Base-by-base conservation (phyloP, 2,329 filamentous ascomycete genomes). In the Sordariomycetes sp. region DNA sequence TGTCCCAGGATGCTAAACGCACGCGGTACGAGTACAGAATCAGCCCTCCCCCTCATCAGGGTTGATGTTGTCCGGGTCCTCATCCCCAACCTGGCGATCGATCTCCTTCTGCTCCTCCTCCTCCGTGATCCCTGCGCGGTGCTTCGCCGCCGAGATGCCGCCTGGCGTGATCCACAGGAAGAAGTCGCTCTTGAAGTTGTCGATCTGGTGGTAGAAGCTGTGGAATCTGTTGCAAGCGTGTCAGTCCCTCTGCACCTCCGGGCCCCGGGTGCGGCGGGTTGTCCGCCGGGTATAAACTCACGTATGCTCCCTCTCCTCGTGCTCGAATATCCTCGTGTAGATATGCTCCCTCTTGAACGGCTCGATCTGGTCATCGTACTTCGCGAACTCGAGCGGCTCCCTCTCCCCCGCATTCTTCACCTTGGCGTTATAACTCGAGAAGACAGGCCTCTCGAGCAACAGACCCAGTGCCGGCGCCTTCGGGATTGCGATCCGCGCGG, bases 261-360 rank as follows among this genome's bases (percentile, higher is more conserved):
- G 39, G 32, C 3, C 25, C 25, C n/a, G 17, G 42, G 24, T 22
- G 39, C 5, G 17, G 20, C 13, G 32, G 22, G 10, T 8, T 2
- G 17, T n/a, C n/a, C n/a, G n/a, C n/a, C n/a, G 28, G 34, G 2
- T 17, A 8, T n/a, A 35, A 45, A 81, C 88, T 81, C 77, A 92
- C 88, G 88, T 82, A 67, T 92, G 90, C 62, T 89, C 86, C 68
- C 86, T 82, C 71, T 94, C 89, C 70, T 97, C 94, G 56, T 95
- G 86, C 28, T 86, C 80, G 70, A 95, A 97, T 62, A 97, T 96
- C 25, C 89, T 80, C 65, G 88, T 82, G 68, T 99, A 99, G 60
- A 99, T 97, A 69, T 95, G 84, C 63, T 84, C 74, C 67, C 95
- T 84, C 74, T 97, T 97, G 73, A 99, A 99, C 59, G 85, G 86